Conservation (phyloP, 1,139 yeast genomes). For the Hansenula sp. region DNA sequence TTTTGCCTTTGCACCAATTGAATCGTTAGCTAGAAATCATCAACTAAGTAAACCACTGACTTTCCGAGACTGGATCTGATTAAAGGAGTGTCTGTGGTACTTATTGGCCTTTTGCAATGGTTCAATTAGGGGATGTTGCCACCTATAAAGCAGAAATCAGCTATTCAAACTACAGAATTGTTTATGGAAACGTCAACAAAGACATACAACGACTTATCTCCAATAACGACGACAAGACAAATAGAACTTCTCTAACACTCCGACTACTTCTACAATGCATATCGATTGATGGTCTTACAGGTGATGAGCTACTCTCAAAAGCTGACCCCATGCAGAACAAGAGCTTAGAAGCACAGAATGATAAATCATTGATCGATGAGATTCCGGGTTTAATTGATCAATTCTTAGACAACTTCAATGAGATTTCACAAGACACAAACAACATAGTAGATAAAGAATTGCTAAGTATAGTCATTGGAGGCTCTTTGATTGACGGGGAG, state of each 20-base stretch:
- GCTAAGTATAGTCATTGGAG: not conserved
- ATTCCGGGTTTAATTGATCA: conserved; percentile 1
- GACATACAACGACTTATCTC: not conserved
- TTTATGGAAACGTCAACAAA: not conserved
- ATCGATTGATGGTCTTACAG: not conserved
- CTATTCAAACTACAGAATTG: not conserved
- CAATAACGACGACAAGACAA: not conserved
- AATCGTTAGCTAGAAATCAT: no score
- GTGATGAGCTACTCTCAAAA: not conserved
- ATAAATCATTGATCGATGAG: not conserved
- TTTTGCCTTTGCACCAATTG: no score
- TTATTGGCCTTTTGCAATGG: not conserved
- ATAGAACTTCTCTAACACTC: not conserved
- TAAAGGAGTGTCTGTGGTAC: not conserved
- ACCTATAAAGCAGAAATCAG: not conserved
- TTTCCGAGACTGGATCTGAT: not conserved
- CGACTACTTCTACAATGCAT: not conserved
- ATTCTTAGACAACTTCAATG: conserved; percentile 1
- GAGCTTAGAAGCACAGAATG: not conserved
- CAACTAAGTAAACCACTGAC: no score
- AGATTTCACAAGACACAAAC: not conserved
- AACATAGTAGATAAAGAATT: not conserved
- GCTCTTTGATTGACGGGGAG: not conserved
- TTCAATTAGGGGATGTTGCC: not conserved
- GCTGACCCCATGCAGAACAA: not conserved